Base-by-base conservation (phyloP, 148 eudicot genomes). In the Chenopodium suecicum region DNA sequence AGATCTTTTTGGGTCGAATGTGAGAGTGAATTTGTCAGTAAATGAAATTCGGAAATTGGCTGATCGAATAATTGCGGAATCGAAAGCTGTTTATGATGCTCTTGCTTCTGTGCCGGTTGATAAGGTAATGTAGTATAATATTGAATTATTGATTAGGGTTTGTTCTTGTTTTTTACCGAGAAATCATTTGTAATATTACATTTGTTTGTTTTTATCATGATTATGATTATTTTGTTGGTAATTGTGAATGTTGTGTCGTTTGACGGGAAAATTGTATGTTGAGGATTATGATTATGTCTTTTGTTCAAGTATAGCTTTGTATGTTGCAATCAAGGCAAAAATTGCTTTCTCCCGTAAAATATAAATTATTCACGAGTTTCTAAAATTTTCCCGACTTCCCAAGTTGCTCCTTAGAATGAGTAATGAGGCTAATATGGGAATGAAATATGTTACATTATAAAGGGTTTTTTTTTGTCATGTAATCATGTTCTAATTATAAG, bases 101-200 rank as follows among this genome's bases (percentile, higher is more conserved):
- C 85, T 96, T 83, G 98, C 98, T 82, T 82, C 94, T 4, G 87
- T 96, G 84, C 93, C 97, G 27, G 85, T 90, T 63, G 93, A 92
- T 75, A 94, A 94, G 99, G 99, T 94, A 85, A 56, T 25, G 23
- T 52, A 66, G 20, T 23, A 27, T 41, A 4, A 31, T 20, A 13
- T 66, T 29, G 20, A 9, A 0, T 25, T 1, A 3, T 56, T 56
- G 20, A n/a, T 37, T 12, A 32, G 68, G 32, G 25, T 56, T 62
- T 79, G n/a, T 75, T 34, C 37, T 50, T 5, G 0, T 41, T 41
- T 41, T 37, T 37, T 37, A 4, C 41, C 16, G 12, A 41, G 56
- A 22, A 52, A 52, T 50, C 50, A n/a, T 54, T 14, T 75, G 22
- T 23, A 12, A 17, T 9, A 22, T 2, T 3, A 0, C 44, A 41